phyloP scores from a whole-genome alignment of 202 grass and related monocot species.

The Setaria italica region DNA sequence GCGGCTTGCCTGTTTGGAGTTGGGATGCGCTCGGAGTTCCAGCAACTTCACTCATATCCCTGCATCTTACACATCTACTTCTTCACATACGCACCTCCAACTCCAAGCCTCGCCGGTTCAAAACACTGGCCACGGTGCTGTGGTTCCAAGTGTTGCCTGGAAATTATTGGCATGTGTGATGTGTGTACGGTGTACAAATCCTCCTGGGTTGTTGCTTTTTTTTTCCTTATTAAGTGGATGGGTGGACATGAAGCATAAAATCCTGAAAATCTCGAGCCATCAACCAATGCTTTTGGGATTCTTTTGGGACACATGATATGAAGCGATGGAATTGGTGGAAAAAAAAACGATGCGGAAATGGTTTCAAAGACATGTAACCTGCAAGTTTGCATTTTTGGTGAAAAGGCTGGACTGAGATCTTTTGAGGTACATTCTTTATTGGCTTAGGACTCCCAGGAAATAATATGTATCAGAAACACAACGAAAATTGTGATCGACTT shows the following conservation, averaged over 20 bases:
- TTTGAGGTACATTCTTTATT: conserved; percentile 65
- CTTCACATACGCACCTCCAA: background rate
- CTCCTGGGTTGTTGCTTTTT: background rate
- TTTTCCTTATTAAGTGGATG: background rate
- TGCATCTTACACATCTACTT: background rate
- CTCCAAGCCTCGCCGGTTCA: background rate
- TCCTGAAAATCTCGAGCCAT: background rate
- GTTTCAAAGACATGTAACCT: too few relatives aligned
- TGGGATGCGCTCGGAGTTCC: background rate
- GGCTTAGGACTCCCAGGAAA: background rate
- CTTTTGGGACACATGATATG: too few relatives aligned
- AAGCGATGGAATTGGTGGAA: too few relatives aligned
- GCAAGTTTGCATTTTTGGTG: conserved; percentile 22
- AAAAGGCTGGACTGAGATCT: conserved; percentile 48
- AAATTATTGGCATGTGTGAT: too few relatives aligned
- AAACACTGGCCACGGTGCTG: background rate
- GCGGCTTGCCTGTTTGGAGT: background rate
- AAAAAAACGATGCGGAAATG: too few relatives aligned
- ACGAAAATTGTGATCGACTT: background rate
- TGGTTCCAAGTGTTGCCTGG: too few relatives aligned
- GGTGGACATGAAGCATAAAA: background rate
- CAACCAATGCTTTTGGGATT: too few relatives aligned
- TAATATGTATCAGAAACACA: background rate
- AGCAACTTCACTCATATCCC: background rate
- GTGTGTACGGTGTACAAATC: too few relatives aligned